These are phyloP conservation scores for Amoebophrya sp. DNA, from an alignment of 169 alveolate species.

Conservation along the genomic window DNA sequence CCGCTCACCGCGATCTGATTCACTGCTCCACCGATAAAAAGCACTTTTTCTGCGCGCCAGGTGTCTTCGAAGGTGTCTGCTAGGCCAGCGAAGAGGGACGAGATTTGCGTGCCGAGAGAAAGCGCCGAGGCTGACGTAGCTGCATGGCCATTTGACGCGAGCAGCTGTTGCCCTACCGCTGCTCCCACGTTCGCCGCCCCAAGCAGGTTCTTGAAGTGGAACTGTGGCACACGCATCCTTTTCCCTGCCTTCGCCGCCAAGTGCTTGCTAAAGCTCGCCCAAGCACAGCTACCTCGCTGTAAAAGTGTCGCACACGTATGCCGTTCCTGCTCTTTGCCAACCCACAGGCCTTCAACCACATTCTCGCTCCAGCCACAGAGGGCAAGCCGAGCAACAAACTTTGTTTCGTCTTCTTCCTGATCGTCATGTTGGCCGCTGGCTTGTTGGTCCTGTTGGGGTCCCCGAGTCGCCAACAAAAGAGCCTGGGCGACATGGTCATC, in stretches of 20 bases:
- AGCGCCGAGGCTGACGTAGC: no score
- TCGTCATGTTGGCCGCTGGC: not conserved
- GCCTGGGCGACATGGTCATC: not conserved
- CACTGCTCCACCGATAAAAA: not conserved
- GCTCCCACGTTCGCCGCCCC: not conserved
- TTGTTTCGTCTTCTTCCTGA: not conserved
- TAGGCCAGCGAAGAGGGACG: not conserved
- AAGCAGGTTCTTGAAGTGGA: not conserved
- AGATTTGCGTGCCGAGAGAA: not conserved
- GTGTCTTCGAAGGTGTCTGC: not conserved
- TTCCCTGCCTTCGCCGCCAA: not conserved
- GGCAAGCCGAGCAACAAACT: not conserved
- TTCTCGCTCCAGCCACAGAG: slow-evolving; percentile 1
- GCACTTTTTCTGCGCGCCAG: not conserved
- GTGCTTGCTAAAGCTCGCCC: not conserved
- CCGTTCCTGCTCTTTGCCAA: not conserved
- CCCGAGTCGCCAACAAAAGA: not conserved
- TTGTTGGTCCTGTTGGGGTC: no score
- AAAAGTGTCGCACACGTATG: not conserved
- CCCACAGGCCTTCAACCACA: not conserved
- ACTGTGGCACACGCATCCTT: not conserved
- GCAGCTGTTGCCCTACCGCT: no score
- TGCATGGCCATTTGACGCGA: no score
- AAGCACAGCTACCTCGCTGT: not conserved
- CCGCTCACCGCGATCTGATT: not conserved